Base-by-base conservation (phyloP, 805 yeast genomes). In the Metschnikowia noctiluminum region DNA sequence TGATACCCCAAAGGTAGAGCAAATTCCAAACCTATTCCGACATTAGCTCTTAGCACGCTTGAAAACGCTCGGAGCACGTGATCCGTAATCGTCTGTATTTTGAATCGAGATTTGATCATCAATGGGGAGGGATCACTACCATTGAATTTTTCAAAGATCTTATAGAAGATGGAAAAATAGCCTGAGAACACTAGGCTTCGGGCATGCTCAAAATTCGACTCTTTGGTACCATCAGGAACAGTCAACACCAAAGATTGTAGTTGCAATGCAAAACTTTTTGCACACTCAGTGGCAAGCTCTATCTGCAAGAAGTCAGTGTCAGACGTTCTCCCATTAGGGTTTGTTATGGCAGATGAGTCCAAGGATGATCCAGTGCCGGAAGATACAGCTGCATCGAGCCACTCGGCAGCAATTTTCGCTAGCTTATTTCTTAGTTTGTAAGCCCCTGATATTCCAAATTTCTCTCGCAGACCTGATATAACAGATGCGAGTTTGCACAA, bases 1-100 rank as follows among this genome's bases (percentile, higher is more conserved):
- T 88, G 88, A 58, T 82, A 87, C 0, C 95, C 94, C 62, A 89
- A 76, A 0, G 94, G 90, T 13, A 89, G 63, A 2, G 91, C 89
- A 62, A 80, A 81, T 45, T 81, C 81, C 57, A 89, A 69, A 7
- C 96, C 96, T 26, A 87, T 82, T 46, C 85, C 89, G 7, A 85
- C 81, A 58, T 89, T 89, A 4, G 88, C 77, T 56, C 80, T 82
- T 40, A 89, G 71, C 45, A 89, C 64, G 54, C 86, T 86, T 2
- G 90, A 81, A 43, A 89, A 70, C 16, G 87, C 81, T 21, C 72
- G 68, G 46, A 88, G 79, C 10, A 84, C 80, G 63, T 83, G 81
- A 15, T 84, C 87, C 15, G 82, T 76, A 30, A 89, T 73, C 8
- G 69, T 64, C 26, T 78, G 71, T 11, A 80, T 69, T 58, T 85